These are phyloP conservation scores for Rhizopus microsporus DNA, from an alignment of 371 early-diverging fungal genomes.

Conservation along the genomic window DNA sequence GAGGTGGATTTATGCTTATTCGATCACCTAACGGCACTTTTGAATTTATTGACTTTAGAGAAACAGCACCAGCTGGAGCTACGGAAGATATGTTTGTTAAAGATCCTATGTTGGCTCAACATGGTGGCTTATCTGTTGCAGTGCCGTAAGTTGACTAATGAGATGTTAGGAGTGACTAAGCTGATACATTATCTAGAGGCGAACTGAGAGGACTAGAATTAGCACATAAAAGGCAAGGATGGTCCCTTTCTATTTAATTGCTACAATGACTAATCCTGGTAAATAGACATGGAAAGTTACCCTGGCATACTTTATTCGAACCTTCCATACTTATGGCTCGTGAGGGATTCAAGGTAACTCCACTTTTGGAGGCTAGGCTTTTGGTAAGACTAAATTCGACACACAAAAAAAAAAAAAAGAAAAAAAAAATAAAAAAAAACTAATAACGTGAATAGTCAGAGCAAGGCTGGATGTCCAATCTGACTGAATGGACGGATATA, in stretches of 20 bases:
- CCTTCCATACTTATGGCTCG: slow-evolving; percentile 81
- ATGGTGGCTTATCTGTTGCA: slow-evolving; percentile 85
- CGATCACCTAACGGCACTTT: slow-evolving; percentile 64
- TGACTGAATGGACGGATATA: slow-evolving; percentile 44
- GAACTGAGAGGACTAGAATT: slow-evolving; percentile 87
- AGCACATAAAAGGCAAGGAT: slow-evolving; percentile 67
- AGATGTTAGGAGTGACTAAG: slow-evolving; percentile 22
- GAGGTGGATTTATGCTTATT: slow-evolving; percentile 96
- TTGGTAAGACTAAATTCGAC: slow-evolving; percentile 27
- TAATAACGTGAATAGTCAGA: slow-evolving; percentile 13
- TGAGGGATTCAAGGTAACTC: slow-evolving; percentile 76
- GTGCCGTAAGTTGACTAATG: slow-evolving; percentile 72
- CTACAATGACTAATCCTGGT: neutral
- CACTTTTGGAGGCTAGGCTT: slow-evolving; percentile 60
- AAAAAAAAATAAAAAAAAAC: neutral
- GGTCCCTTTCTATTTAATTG: neutral
- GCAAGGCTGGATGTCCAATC: slow-evolving; percentile 37
- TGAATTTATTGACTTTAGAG: slow-evolving; percentile 82
- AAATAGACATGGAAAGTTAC: slow-evolving; percentile 72
- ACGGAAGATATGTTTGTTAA: slow-evolving; percentile 68
- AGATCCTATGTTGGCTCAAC: slow-evolving; percentile 66
- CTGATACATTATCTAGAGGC: slow-evolving; percentile 50
- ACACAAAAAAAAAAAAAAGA: neutral
- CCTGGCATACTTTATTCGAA: slow-evolving; percentile 86
- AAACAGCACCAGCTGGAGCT: slow-evolving; percentile 84